Evolutionary conservation across 1,284 basidiomycete genomes (phyloP), one percentile per base, ranked within the genome.

Genomic region (Phellinidium pouzarii): DNA sequence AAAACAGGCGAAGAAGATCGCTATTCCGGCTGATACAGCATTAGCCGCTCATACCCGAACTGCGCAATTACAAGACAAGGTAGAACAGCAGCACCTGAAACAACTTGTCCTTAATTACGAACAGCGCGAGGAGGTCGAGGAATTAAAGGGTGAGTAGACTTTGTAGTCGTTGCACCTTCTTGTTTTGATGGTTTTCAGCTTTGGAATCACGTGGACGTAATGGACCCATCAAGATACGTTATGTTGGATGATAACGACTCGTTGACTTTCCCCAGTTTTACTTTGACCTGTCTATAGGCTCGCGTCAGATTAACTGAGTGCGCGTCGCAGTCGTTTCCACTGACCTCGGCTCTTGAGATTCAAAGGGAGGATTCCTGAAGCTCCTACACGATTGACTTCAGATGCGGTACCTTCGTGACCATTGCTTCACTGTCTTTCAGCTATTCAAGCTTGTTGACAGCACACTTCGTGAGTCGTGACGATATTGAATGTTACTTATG

Each of bases 11-110:
- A 89, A 87, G 26, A 83, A 91, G 61, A 76, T 98, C 50, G 86
- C 91, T 46, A 84, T 98, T 42, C 94, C 94, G 2, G 72, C 87
- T 3, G 86, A 84, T 62, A 92, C 94, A 14, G 76, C 91, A 1
- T 76, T 98, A 31, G 94, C 94, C 2, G 75, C 91, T 48, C 91
- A 96, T 60, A 94, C 93, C 1, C 82, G 87, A 29, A 82, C 87
- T 4, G 89, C 94, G 49, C 94, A 96, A 64, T 73, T 91, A 58
- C 90, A 93, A 64, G 91, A 94, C 68, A 90, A 87, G 68, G 91
- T 90, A 7, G 94, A 98, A 66, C 94, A 96, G 61, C 91, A 97
- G 66, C 91, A 96, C 58, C 72, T 98, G 59, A 98, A 98, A 72
- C 81, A 84, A 17, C 76, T 97, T n/a, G 94, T 94, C 2, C 75